Base-by-base conservation (phyloP, 129 eudicot genomes). In the Flaveria sonorensis region DNA sequence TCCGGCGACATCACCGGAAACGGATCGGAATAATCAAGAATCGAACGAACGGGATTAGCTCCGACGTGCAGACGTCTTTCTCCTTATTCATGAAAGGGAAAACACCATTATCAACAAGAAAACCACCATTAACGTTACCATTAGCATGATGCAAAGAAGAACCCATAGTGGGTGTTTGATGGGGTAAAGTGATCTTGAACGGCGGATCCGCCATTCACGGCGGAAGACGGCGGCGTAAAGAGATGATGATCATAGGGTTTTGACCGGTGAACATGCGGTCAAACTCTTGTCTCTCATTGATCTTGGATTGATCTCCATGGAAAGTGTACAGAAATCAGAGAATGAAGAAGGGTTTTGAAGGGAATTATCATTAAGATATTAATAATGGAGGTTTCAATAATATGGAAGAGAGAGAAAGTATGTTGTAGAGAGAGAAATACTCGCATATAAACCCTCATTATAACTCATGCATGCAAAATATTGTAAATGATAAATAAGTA, bases 381-480 rank as follows among this genome's bases (percentile, higher is more conserved):
- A 67, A 81, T 36, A 53, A 57, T 5, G 40, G 7, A 36, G 76
- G 65, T 51, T 15, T 43, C 23, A 19, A 48, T 76, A 51, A 64
- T 40, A 39, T 18, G 45, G 71, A 56, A 10, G 63, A 43, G 62
- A 64, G 73, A 64, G 63, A 78, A 26, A 3, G 46, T 47, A 14
- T 21, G 79, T 42, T 12, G 56, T 10, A 53, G 56, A 68, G 74
- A 26, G 71, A 78, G 59, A 20, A 8, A 15, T 15, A 42, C 12
- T 45, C 50, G 50, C 50, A 45, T 11, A 45, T 8, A 45, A 45
- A 45, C 50, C 50, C 50, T 45, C 28, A 16, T 3, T 60, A 71
- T 36, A 14, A 14, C 43, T 66, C 79, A 80, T 80, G 84, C 84
- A 80, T 80, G 79, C 80, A 73, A 43, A 43, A 73, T 73, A 42